Base-by-base conservation (phyloP, 2,329 filamentous ascomycete species). In the Colletotrichum tabaci region DNA sequence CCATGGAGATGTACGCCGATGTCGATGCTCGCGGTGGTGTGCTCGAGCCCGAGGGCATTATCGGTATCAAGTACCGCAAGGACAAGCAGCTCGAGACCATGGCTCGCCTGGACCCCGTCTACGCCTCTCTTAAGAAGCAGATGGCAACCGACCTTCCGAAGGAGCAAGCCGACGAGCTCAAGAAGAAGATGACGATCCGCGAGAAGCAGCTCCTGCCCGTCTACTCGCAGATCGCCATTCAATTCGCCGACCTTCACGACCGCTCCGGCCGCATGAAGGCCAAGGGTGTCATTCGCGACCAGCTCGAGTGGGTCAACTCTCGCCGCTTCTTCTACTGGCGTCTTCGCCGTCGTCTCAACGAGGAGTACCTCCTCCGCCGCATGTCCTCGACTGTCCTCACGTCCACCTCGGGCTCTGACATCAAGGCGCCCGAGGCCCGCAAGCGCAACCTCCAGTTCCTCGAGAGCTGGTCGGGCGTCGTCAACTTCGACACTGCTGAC, bases 261-360 rank as follows among this genome's bases (percentile, higher is more conserved):
- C 95, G 96, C 57, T 92, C 96, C 53, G 96, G 95, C 71, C 94
- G 96, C 84, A 99, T 99, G 96, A 91, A 98, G 87, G 96, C 96
- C 83, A 99, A 99, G 91, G 93, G 95, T 74, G 92, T 93, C 68
- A 98, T 99, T 78, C 94, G 96, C 74, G 90, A 93, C 77, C 86
- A 91, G 15, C 88, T 99, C 50, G 89, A 92, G 79, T 98, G 96
- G 96, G 88, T 90, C 81, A 93, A 98, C 77, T 92, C 96, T 12
- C 92, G 96, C 75, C 93, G 96, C 80, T 98, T 96, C 94, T 98
- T 99, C 89, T 99, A 98, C 93, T 99, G 97, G 96, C 96, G 96
- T 84, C 92, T 98, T 74, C 95, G 97, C 83, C 93, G 96, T 81
- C 91, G 96, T 85, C 89, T 99, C 80, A 98, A 97, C 84, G 96